phyloP scores from a whole-genome alignment of 2,329 filamentous ascomycete species.

The Hymenoscyphus repandus region DNA sequence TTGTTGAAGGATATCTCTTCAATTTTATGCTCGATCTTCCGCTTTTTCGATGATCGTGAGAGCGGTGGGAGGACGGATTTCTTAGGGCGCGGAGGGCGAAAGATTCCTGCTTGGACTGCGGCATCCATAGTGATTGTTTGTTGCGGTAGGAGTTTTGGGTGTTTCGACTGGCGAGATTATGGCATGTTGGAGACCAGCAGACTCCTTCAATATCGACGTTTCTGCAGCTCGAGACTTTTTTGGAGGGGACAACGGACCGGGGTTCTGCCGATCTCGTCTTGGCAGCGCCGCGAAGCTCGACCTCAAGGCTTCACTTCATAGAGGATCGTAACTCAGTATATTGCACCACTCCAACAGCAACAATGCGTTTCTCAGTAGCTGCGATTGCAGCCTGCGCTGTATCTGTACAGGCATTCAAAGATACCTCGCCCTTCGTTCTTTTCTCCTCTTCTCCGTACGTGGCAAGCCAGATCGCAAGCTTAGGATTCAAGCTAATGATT shows the following conservation, averaged over 20 bases:
- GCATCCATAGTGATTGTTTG: not conserved
- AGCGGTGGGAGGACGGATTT: slow-evolving; percentile 50
- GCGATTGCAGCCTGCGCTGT: slow-evolving; percentile 50
- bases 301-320: slow-evolving; percentile 6
- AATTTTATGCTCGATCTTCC: slow-evolving; percentile 51
- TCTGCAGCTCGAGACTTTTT: not conserved
- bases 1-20: slow-evolving; percentile 85
- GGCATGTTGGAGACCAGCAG: not conserved
- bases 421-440: slow-evolving; percentile 85
- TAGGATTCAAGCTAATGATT: not conserved
- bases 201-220: too few species aligned
- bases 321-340: slow-evolving; percentile 7
- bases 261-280: not conserved
- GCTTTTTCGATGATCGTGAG: slow-evolving; percentile 50
- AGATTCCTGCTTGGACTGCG: slow-evolving; percentile 34
- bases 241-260: slow-evolving; percentile 5
- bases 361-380: slow-evolving; percentile 52
- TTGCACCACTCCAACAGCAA: slow-evolving; percentile 18
- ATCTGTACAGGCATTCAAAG: slow-evolving; percentile 66
- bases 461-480: not conserved
- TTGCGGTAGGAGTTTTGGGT: not conserved
- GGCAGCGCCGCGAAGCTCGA: not conserved
- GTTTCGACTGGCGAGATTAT: not conserved
- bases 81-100: slow-evolving; percentile 54
- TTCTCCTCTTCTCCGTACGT: slow-evolving; percentile 57